Evolutionary conservation across 2,329 filamentous ascomycete genomes (phyloP).

Genomic region (Tolypocladium cylindrosporum): DNA sequence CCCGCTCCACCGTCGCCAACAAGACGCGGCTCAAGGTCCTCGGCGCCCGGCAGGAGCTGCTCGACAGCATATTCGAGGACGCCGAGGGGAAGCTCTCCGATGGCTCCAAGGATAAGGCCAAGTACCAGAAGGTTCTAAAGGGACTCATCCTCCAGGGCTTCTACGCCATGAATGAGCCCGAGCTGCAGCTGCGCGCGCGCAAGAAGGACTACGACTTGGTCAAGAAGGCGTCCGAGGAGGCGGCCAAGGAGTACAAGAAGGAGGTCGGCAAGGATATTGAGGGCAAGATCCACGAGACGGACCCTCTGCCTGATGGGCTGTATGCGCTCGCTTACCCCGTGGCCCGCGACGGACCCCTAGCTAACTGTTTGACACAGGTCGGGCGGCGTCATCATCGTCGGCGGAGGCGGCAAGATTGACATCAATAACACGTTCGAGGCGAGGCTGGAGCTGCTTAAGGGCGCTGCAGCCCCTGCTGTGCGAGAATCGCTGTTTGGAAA

Average conservation of each 20-base stretch:
- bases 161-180: constrained; percentile 76
- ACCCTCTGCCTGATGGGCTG: constrained; percentile 72
- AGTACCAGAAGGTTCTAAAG: constrained; percentile 70
- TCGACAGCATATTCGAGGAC: constrained; percentile 81
- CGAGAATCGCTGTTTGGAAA: constrained; percentile 82
- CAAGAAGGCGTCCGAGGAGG: constrained; percentile 69
- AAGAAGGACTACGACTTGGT: constrained; percentile 69
- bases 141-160: constrained; percentile 80
- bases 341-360: constrained; percentile 10
- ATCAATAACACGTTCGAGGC: constrained; percentile 98
- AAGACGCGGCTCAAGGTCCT: constrained; percentile 89
- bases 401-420: constrained; percentile 85
- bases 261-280: constrained; percentile 59
- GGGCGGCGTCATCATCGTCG: constrained; percentile 73
- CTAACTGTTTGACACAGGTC: constrained; percentile 42
- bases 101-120: constrained; percentile 56
- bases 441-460: constrained; percentile 74
- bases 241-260: constrained; percentile 75
- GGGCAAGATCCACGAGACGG: constrained; percentile 66
- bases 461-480: constrained; percentile 74
- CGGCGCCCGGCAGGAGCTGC: constrained; percentile 75
- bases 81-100: constrained; percentile 61
- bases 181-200: constrained; percentile 63
- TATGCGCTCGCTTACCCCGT: constrained; percentile 39
- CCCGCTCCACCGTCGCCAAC: constrained; percentile 90